Evolutionary conservation across 805 yeast genomes (phyloP).

Genomic region (Starmerella potacharoeniae): DNA sequence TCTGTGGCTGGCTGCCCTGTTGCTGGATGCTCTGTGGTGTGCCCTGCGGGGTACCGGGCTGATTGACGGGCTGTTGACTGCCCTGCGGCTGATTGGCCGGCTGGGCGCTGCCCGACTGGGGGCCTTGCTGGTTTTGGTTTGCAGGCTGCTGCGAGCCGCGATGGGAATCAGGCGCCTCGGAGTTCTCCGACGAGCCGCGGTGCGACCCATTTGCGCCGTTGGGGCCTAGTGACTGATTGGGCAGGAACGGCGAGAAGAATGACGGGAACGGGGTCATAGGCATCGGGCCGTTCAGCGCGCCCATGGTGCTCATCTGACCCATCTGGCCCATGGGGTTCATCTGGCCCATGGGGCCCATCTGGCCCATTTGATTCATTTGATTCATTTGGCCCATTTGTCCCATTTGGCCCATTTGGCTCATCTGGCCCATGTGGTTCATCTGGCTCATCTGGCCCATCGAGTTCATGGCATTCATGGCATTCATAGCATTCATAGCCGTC

Average conservation of each 20-base stretch:
- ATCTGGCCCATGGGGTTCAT: background rate
- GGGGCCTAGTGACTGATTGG: background rate
- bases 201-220: background rate
- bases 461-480: too few species aligned
- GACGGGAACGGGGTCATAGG: background rate
- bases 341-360: background rate
- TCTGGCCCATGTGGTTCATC: background rate
- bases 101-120: background rate
- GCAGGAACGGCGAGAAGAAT: background rate
- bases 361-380: background rate
- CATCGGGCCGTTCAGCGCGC: background rate
- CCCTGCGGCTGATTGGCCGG: background rate
- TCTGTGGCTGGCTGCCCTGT: background rate
- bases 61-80: too few species aligned
- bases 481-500: background rate
- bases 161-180: background rate
- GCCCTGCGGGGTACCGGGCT: too few species aligned
- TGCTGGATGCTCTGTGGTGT: background rate
- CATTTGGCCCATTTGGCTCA: background rate
- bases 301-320: background rate
- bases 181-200: background rate
- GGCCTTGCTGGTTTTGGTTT: background rate
- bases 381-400: background rate
- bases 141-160: background rate
- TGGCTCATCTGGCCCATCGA: background rate